Conservation (phyloP, 2,329 filamentous ascomycete species). For the Aureobasidium sp. region DNA sequence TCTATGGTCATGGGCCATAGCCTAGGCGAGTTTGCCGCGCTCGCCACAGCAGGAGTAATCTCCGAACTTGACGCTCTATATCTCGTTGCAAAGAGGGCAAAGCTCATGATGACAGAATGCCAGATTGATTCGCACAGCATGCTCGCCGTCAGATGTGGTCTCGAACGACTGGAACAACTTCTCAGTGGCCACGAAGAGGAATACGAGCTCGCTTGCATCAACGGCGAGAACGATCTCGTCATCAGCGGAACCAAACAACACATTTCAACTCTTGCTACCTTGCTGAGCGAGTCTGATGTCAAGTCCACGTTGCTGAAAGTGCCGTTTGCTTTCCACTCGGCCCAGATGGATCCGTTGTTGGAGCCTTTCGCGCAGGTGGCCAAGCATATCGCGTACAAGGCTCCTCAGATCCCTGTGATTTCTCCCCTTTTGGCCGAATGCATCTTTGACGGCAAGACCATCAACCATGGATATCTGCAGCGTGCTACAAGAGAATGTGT, state of each 20-base stretch:
- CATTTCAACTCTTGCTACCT: slow-evolving; percentile 24
- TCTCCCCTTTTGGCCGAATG: background rate
- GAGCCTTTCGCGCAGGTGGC: background rate
- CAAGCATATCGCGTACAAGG: background rate
- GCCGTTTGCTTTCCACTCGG: background rate
- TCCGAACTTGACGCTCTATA: slow-evolving; percentile 29
- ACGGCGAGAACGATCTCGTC: slow-evolving; percentile 22
- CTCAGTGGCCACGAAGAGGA: background rate
- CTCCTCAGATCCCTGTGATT: background rate
- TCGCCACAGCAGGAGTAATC: slow-evolving; percentile 32
- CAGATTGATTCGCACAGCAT: background rate
- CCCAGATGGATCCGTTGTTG: background rate
- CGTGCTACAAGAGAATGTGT: background rate
- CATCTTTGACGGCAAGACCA: background rate
- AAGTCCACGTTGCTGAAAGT: background rate
- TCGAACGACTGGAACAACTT: background rate
- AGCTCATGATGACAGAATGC: background rate
- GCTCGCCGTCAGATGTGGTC: background rate
- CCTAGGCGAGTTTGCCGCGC: slow-evolving; percentile 36
- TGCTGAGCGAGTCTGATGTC: background rate
- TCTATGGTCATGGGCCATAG: slow-evolving; percentile 27
- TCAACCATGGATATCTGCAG: background rate
- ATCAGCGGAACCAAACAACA: slow-evolving; percentile 19
- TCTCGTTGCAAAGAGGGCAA: slow-evolving; percentile 31
- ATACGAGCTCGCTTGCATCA: slow-evolving; percentile 25